Base-by-base conservation (phyloP, 225 moss, liverwort and hornwort genomes). In the Rhytidiadelphus loreus region DNA sequence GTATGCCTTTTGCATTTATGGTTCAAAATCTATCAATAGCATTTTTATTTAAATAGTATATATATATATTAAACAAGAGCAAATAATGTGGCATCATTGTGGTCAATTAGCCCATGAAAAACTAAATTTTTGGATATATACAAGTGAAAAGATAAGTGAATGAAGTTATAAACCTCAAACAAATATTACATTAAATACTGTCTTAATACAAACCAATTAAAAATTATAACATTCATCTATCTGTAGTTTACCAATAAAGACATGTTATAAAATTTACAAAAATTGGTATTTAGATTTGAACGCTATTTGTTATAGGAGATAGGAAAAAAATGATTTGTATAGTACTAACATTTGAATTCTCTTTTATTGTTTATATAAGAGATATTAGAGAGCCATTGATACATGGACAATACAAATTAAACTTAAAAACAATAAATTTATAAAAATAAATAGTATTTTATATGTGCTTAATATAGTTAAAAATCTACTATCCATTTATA, bases 121-220 rank as follows among this genome's bases (percentile, higher is more conserved):
- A 13, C 1, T 19, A 33, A 52, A 21, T 5, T 21, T 33, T 75
- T 75, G 9, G 19, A 33, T 75, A 21, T 4, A 12, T 48, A 12
- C 11, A 20, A 0, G 0, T 33, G 1, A 50, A 6, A 50, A 32
- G 75, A 5, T 12, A 0, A 52, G 52, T 52, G 52, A 7, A 50
- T 74, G 29, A 12, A 20, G 3, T 50, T 20, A 74, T 18, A 74
- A 48, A 48, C 7, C 0, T 50, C 13, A 50, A 75, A 5, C 2
- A 75, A 48, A 75, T 75, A 2, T 1, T 22, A 8, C 13, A 52
- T 35, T 33, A 76, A 33, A 21, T 76, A 13, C 13, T 52, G n/a
- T 21, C 21, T 33, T 21, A 21, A 12, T 13, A 19, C 2, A 32
- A 6, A 50, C 46, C 14, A 75, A 33, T 21, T 5, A 33, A 52